Evolutionary conservation across 331 rosid species (phyloP).

Genomic region (Erythrophleum ivorense): DNA sequence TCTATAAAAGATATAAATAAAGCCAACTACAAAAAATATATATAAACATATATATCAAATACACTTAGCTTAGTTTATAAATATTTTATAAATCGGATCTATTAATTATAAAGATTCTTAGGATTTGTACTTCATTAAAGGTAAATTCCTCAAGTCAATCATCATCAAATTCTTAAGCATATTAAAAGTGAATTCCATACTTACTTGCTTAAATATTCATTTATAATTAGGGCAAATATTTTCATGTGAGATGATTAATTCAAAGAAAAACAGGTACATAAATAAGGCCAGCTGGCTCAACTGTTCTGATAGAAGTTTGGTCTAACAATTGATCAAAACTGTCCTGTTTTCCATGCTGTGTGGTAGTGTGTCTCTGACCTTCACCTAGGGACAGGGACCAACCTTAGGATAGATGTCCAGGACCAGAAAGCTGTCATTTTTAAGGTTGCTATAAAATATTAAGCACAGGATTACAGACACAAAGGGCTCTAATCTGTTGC

Average conservation of each 20-base stretch:
- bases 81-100: too few relatives aligned
- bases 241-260: background rate
- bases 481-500: background rate
- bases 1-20: too few relatives aligned
- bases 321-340: constrained; percentile 34
- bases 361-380: background rate
- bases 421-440: background rate
- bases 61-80: too few relatives aligned
- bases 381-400: constrained; percentile 19
- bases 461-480: background rate
- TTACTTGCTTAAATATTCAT: too few relatives aligned
- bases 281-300: constrained; percentile 45
- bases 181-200: too few relatives aligned
- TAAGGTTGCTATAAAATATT: background rate
- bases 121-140: background rate
- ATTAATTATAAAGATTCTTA: too few relatives aligned
- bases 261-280: background rate
- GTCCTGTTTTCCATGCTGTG: constrained; percentile 17
- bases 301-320: constrained; percentile 21
- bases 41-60: too few relatives aligned
- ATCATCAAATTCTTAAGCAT: too few relatives aligned
- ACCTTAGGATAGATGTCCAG: constrained; percentile 16
- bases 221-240: background rate
- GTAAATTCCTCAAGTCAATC: background rate
- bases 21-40: too few relatives aligned